Percentiles rank a stretch among this genome's conserved stretches.
Conservation (phyloP, 345 rosid species). For the Arabidopsis arenosa region DNA sequence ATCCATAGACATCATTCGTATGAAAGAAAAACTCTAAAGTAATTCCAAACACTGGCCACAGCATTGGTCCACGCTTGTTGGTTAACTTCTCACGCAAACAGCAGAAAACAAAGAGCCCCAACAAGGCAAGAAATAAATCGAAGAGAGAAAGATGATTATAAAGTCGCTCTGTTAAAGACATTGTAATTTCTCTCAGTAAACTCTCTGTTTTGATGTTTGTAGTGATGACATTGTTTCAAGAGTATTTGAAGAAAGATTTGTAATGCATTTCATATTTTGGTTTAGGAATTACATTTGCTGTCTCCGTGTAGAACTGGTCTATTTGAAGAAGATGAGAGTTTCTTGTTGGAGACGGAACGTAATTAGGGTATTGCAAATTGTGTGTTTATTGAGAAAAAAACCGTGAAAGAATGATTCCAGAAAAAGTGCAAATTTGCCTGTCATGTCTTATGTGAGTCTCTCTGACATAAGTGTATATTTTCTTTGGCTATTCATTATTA, state of each 20-base stretch:
- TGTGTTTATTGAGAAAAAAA: slow-evolving; percentile 16
- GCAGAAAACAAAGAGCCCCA: slow-evolving; percentile 58
- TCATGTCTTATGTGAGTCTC: slow-evolving; percentile 30
- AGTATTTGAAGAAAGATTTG: slow-evolving; percentile 14
- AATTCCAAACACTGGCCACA: slow-evolving; percentile 73
- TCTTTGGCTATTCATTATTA: neutral
- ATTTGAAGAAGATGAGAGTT: slow-evolving; percentile 13
- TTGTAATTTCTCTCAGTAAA: slow-evolving; percentile 12
- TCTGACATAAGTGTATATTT: neutral
- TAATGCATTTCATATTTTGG: slow-evolving; percentile 21
- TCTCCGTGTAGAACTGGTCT: slow-evolving; percentile 5
- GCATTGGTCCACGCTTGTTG: slow-evolving; percentile 57
- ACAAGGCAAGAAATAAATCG: slow-evolving; percentile 53
- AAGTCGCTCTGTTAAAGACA: slow-evolving; percentile 43
- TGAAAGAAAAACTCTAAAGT: slow-evolving; percentile 48
- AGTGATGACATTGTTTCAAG: slow-evolving; percentile 5
- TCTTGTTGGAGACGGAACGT: slow-evolving; percentile 27
- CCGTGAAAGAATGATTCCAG: slow-evolving; percentile 10
- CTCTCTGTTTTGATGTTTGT: slow-evolving; percentile 5
- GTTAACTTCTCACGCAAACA: slow-evolving; percentile 55
- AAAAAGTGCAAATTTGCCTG: slow-evolving; percentile 21
- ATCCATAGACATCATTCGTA: slow-evolving; percentile 47
- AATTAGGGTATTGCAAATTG: slow-evolving; percentile 25
- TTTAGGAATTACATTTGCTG: slow-evolving; percentile 24
- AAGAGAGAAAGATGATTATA: slow-evolving; percentile 41